These are phyloP conservation scores for Pseudognaphalium luteoalbum DNA, from an alignment of 129 eudicot species.

Conservation along the genomic window DNA sequence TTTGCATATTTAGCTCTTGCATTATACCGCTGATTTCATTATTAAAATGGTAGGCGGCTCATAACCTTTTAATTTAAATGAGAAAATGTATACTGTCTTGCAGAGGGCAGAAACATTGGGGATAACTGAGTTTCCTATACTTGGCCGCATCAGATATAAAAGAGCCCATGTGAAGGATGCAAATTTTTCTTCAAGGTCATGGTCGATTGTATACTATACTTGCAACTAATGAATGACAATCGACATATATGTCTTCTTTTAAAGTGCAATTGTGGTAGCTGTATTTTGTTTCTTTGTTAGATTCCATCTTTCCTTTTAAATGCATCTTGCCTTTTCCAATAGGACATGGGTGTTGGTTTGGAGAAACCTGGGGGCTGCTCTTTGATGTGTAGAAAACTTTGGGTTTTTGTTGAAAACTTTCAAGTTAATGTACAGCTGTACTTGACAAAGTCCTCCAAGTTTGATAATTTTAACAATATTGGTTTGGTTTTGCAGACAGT, in stretches of 20 bases:
- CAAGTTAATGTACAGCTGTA: conserved; percentile 14
- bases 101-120: conserved; percentile 90
- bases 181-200: conserved; percentile 87
- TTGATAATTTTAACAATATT: not conserved
- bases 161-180: conserved; percentile 87
- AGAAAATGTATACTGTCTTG: conserved; percentile 13
- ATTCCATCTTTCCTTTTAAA: not conserved
- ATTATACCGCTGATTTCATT: conserved; percentile 8
- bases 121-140: conserved; percentile 81
- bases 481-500: conserved; percentile 56
- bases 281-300: conserved; percentile 13
- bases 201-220: conserved; percentile 16
- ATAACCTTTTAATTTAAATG: conserved; percentile 10
- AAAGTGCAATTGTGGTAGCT: not conserved
- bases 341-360: conserved; percentile 6
- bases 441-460: conserved; percentile 8
- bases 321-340: conserved; percentile 11
- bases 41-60: not conserved
- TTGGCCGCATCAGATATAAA: conserved; percentile 91
- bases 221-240: conserved; percentile 3
- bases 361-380: not conserved
- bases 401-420: not conserved
- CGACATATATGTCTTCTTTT: conserved; percentile 2
- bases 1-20: conserved; percentile 4
- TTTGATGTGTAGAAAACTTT: not conserved